Evolutionary conservation across 129 eudicot species (phyloP).

Genomic region (Pseudognaphalium luteoalbum): DNA sequence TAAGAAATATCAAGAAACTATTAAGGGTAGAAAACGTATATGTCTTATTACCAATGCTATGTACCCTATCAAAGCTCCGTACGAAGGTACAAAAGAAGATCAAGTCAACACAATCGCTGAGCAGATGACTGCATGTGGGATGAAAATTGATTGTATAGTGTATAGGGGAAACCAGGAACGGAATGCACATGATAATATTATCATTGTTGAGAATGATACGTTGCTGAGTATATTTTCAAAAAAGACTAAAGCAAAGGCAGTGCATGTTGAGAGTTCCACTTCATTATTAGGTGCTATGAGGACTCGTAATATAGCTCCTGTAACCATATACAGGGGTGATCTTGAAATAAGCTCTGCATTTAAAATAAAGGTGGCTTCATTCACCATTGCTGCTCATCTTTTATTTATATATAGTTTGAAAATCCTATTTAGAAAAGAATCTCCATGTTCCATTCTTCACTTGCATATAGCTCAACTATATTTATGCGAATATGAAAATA

Average conservation of each 20-base stretch:
- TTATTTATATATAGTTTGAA: background rate
- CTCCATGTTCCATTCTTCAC: background rate
- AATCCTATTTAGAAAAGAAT: background rate
- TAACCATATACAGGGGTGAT: constrained; percentile 89
- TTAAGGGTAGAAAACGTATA: constrained; percentile 89
- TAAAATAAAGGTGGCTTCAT: constrained; percentile 66
- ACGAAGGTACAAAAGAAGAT: constrained; percentile 91
- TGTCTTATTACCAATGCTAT: constrained; percentile 82
- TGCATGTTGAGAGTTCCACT: constrained; percentile 75
- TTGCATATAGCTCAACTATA: background rate
- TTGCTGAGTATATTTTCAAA: constrained; percentile 61
- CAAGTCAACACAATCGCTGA: constrained; percentile 83
- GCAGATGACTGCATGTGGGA: constrained; percentile 81
- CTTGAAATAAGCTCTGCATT: constrained; percentile 68
- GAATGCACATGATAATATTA: constrained; percentile 30
- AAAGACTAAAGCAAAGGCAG: constrained; percentile 66
- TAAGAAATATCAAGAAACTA: constrained; percentile 72
- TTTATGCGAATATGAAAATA: background rate
- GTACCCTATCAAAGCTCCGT: constrained; percentile 78
- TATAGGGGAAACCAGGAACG: constrained; percentile 47
- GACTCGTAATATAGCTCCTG: constrained; percentile 85
- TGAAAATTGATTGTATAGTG: constrained; percentile 81
- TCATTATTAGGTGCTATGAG: constrained; percentile 88
- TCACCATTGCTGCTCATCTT: background rate
- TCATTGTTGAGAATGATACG: constrained; percentile 74